Evolutionary conservation across 176 grass and related monocot species (phyloP).

Genomic region (Oryza meyeriana): DNA sequence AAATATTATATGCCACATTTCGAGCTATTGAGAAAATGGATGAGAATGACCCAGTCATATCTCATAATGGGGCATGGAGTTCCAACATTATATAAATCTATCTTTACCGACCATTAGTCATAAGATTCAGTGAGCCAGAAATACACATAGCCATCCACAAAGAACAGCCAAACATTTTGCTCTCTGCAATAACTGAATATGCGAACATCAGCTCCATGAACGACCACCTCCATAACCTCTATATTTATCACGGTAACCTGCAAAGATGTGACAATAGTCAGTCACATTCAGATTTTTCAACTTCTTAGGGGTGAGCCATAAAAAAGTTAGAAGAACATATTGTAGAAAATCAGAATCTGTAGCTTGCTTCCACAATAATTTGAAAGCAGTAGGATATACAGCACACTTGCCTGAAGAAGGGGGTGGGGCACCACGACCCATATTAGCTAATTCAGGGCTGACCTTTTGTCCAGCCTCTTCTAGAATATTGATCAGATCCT

Average conservation of each 20-base stretch:
- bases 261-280: slow-evolving; percentile 32
- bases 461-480: slow-evolving; percentile 95
- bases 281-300: slow-evolving; percentile 19
- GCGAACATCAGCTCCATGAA: slow-evolving; percentile 54
- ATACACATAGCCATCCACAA: slow-evolving; percentile 44
- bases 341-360: background rate
- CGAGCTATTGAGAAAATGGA: slow-evolving; percentile 23
- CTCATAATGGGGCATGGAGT: background rate
- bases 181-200: slow-evolving; percentile 15
- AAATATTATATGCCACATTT: slow-evolving; percentile 10
- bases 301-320: background rate
- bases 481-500: slow-evolving; percentile 84
- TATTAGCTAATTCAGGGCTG: slow-evolving; percentile 72
- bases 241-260: slow-evolving; percentile 77
- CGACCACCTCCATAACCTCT: slow-evolving; percentile 64
- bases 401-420: slow-evolving; percentile 54
- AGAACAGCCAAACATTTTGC: slow-evolving; percentile 19
- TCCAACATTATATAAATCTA: slow-evolving; percentile 29
- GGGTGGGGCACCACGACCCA: slow-evolving; percentile 74
- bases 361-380: background rate
- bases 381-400: background rate
- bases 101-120: slow-evolving; percentile 30
- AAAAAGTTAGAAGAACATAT: background rate
- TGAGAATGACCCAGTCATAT: slow-evolving; percentile 2
- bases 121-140: slow-evolving; percentile 28